A percentile compares a stretch with the other conserved stretches of the same genome.
These are phyloP conservation scores for Plantago elongata DNA, from an alignment of 257 asterid genomes.

Conservation along the genomic window DNA sequence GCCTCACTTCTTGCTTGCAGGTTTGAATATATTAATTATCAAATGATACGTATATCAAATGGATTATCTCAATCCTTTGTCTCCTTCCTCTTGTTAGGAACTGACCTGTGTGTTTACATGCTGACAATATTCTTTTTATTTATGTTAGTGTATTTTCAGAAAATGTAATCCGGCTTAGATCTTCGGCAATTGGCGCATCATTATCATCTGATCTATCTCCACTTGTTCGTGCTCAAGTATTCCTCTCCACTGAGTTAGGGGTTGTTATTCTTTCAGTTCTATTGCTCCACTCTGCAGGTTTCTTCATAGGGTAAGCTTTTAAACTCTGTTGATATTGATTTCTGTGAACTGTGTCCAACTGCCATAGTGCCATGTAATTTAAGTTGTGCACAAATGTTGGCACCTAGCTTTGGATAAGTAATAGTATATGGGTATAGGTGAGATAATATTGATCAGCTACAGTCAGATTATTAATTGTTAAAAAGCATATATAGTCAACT, in stretches of 20 bases:
- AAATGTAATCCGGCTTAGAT: conserved; percentile 57
- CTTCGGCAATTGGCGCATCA: conserved; percentile 46
- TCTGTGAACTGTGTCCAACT: neutral
- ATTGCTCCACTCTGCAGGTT: conserved; percentile 75
- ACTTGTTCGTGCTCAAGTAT: conserved; percentile 32
- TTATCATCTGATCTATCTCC: conserved; percentile 49
- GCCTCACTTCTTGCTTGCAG: conserved; percentile 84
- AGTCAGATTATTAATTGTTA: neutral
- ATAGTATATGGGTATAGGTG: neutral
- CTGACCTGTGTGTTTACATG: neutral
- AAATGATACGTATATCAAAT: no score
- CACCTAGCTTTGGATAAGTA: neutral
- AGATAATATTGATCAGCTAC: neutral
- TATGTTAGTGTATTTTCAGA: conserved; percentile 72
- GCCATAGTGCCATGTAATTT: neutral
- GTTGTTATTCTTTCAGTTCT: conserved; percentile 57
- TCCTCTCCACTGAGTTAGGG: conserved; percentile 62
- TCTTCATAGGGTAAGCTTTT: conserved; percentile 73
- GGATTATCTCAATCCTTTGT: neutral
- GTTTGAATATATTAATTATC: conserved; percentile 29
- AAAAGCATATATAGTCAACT: neutral
- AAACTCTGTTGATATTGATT: neutral
- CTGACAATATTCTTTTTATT: conserved; percentile 1
- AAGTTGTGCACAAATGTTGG: neutral
- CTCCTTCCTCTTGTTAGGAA: neutral